A percentile compares a stretch with the other conserved stretches of the same genome.
Conservation (phyloP, 2,329 filamentous ascomycete species). For the Colletotrichum sidae region DNA sequence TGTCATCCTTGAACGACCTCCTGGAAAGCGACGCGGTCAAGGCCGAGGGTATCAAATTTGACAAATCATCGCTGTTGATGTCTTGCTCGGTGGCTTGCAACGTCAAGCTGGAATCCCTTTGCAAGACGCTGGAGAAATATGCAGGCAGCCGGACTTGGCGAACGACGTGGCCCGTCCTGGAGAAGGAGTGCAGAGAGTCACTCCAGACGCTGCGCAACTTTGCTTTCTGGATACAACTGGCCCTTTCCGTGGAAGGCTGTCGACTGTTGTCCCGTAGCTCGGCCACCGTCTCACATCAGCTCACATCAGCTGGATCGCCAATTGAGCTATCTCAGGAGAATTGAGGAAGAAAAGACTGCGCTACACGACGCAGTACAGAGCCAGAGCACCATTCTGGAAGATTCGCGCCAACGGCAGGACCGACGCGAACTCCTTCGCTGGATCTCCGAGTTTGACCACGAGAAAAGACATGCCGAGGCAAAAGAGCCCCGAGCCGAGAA, state of each 20-base stretch:
- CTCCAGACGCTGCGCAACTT: neutral
- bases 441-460: neutral
- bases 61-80: neutral
- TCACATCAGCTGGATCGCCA: neutral
- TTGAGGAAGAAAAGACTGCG: neutral
- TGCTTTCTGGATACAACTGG: neutral
- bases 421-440: neutral
- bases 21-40: neutral
- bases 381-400: neutral
- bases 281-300: neutral
- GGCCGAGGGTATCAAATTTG: neutral
- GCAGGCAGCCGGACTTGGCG: neutral
- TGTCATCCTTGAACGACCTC: neutral
- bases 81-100: neutral
- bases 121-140: neutral
- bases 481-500: neutral
- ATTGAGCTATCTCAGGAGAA: neutral
- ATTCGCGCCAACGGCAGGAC: conserved; percentile 56
- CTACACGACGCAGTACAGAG: neutral
- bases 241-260: neutral
- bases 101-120: neutral
- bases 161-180: neutral
- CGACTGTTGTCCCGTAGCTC: neutral
- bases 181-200: neutral
- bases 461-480: conserved; percentile 1